Base-by-base conservation (phyloP, 2,329 filamentous ascomycete species). In the Paracoccidioides lutzii region DNA sequence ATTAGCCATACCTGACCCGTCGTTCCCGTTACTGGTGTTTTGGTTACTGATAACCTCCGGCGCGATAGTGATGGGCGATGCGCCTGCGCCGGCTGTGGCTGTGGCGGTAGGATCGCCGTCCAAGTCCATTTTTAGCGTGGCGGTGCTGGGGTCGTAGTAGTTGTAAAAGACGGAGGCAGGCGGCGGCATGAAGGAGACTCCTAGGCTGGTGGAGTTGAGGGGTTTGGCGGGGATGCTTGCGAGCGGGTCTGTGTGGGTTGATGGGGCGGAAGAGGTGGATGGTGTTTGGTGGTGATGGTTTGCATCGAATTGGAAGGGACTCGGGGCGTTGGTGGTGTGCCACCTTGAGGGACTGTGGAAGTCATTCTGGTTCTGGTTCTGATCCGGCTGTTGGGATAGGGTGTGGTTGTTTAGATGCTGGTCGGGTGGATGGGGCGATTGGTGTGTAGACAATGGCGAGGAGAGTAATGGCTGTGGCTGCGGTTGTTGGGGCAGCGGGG, bases 101-200 rank as follows among this genome's bases (percentile, higher is more conserved):
- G 70, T 67, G 5, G 66, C 65, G 4, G 68, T 61, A 9, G 67
- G 55, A 30, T 64, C 66, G 3, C 41, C 52, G 44, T 68, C 56
- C 3, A 66, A 64, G n/a, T 62, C 58, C 55, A 58, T 65, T 2
- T 66, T 55, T 7, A 69, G 63, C 15, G 70, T 62, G 5, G 66
- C 64, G 15, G 70, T 61, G 40, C 66, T 69, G 5, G 68, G 64
- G 50, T 73, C 69, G 56, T 72, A 73, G 62, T 72, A 73, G 60
- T 71, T 72, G 63, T 73, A 69, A 53, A 73, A 74, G n/a, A 73
- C 69, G 2, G 71, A 74, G 5, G 72, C 69, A 0, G 73, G 72
- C 22, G 73, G 73, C 1, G 73, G 73, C 71, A 75, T 75, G 62
- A 75, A 75, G 22, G 70, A 72, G 43, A 75, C 72, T 38, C 71